Conservation (phyloP, 495 filamentous ascomycete species). For the Aspergillus diversus region DNA sequence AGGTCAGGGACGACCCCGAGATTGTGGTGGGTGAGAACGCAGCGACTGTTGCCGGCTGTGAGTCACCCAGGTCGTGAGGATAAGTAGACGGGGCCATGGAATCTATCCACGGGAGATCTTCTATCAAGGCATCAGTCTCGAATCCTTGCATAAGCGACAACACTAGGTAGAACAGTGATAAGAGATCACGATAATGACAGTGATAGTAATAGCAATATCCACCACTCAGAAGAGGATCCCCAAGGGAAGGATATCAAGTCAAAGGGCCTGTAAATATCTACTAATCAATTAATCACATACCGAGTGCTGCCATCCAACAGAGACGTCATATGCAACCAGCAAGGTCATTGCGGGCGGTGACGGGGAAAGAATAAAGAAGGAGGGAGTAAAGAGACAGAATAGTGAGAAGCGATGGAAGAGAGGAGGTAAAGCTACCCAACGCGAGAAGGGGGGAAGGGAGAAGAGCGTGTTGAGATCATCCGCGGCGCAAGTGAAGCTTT, state of each 20-base stretch:
- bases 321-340: conserved; percentile 40
- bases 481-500: conserved; percentile 31
- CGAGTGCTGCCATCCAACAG: conserved; percentile 67
- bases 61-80: conserved; percentile 45
- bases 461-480: conserved; percentile 13
- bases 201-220: background rate
- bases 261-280: background rate
- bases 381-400: conserved; percentile 16
- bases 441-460: conserved; percentile 13
- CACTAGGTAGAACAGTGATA: too few relatives aligned
- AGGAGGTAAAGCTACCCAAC: conserved; percentile 13
- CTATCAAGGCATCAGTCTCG: conserved; percentile 30
- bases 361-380: conserved; percentile 2
- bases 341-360: conserved; percentile 38
- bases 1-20: conserved; percentile 66
- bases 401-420: conserved; percentile 20
- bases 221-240: background rate
- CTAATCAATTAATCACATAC: conserved; percentile 40
- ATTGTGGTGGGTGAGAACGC: conserved; percentile 85
- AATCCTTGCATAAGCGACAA: background rate
- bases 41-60: conserved; percentile 73
- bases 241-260: conserved; percentile 8
- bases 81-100: conserved; percentile 56
- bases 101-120: conserved; percentile 69
- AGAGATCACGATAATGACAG: too few relatives aligned